These are phyloP conservation scores for Lathyrus sativus DNA, from an alignment of 306 rosid genomes.

Conservation along the genomic window DNA sequence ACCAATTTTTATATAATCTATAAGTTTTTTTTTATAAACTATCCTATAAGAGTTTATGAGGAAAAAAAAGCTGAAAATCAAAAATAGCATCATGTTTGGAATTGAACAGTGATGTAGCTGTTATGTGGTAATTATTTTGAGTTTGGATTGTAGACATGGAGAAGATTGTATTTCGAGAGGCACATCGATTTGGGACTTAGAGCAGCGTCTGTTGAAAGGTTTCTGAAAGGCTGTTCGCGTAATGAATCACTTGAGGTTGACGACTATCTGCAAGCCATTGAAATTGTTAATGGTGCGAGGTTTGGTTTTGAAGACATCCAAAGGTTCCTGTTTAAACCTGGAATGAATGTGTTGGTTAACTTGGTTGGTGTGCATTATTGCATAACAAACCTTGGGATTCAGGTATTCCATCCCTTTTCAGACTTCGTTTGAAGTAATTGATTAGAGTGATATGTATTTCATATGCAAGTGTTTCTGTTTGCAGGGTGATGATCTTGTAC, in stretches of 20 bases:
- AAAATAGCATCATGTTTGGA: no score
- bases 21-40: background rate
- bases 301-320: conserved; percentile 73
- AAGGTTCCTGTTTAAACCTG: conserved; percentile 62
- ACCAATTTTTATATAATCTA: background rate
- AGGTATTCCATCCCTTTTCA: conserved; percentile 49
- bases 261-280: conserved; percentile 64
- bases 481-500: conserved; percentile 54
- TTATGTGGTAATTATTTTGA: conserved; percentile 20
- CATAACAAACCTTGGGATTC: conserved; percentile 52
- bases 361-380: conserved; percentile 80
- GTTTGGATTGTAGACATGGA: conserved; percentile 64
- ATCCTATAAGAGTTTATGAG: background rate
- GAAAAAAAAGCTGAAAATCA: background rate
- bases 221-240: conserved; percentile 51
- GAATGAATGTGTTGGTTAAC: conserved; percentile 56
- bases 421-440: conserved; percentile 21
- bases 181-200: conserved; percentile 57
- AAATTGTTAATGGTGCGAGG: conserved; percentile 41
- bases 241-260: conserved; percentile 62
- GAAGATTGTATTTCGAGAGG: conserved; percentile 59
- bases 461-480: conserved; percentile 32
- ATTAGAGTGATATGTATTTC: conserved; percentile 24
- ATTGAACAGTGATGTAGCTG: background rate
- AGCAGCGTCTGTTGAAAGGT: conserved; percentile 48